A percentile compares a stretch with the other conserved stretches of the same genome.
These are phyloP conservation scores for Phialocephala subalpina DNA, from an alignment of 2,329 filamentous ascomycete genomes.

Conservation along the genomic window DNA sequence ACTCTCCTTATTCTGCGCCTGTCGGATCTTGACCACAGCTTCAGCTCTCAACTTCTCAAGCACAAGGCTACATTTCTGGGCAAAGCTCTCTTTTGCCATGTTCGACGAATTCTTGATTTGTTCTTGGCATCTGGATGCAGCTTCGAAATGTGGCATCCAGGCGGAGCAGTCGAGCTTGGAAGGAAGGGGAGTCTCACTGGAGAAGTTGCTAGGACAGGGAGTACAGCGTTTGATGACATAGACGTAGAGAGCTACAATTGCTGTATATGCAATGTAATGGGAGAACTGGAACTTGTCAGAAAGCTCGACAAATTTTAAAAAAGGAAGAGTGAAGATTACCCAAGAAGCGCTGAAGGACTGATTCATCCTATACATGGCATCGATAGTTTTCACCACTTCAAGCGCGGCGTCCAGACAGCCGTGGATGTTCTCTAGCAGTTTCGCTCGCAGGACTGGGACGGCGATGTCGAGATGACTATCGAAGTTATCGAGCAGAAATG, in stretches of 20 bases:
- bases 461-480: conserved; percentile 23
- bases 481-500: conserved; percentile 42
- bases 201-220: not conserved
- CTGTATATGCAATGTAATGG: conserved; percentile 52
- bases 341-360: conserved; percentile 20
- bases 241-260: conserved; percentile 51
- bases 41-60: conserved; percentile 24
- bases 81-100: conserved; percentile 44
- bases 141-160: conserved; percentile 23
- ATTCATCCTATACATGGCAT: conserved; percentile 10
- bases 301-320: not conserved
- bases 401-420: conserved; percentile 21
- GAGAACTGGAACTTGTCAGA: conserved; percentile 45
- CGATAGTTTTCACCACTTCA: conserved; percentile 17
- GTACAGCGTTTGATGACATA: conserved; percentile 49
- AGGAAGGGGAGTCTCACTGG: not conserved
- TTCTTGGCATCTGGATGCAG: conserved; percentile 29
- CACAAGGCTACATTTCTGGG: conserved; percentile 19
- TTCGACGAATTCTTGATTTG: conserved; percentile 48
- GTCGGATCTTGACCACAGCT: conserved; percentile 17
- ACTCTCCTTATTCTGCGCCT: not conserved
- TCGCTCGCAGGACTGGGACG: conserved; percentile 24
- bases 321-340: conserved; percentile 27
- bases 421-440: conserved; percentile 20
- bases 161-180: not conserved